Base-by-base conservation (phyloP, 1,284 basidiomycete genomes). In the Psilocybe mexicana region DNA sequence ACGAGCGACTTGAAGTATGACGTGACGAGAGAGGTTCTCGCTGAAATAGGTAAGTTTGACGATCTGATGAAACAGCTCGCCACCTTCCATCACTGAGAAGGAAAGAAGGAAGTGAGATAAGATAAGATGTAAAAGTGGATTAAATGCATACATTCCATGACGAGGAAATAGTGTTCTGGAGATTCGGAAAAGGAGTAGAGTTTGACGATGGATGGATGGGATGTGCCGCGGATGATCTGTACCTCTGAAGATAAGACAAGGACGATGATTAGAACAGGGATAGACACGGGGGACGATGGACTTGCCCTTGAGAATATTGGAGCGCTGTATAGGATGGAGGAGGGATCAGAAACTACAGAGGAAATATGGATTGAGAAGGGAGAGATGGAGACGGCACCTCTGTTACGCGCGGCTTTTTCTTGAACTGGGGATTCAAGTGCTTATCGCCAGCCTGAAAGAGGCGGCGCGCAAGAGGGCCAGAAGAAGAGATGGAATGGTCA, bases 31-130 rank as follows among this genome's bases (percentile, higher is more conserved):
- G 12, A 98, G 87, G 60, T 90, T 90, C 75, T 99, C 97, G 72
- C 92, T 95, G 72, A 99, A 98, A 76, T 99, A 99, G 0, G 97
- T 99, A 63, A 99, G 84, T 73, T 98, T 98, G 76, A 99, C 97
- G 67, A 99, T 99, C 73, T 99, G 97, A 73, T 99, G 96, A 80
- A 99, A 99, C 1, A 99, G 83, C 74, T 99, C 97, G 65, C 97
- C 97, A 60, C 97, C 97, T 70, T 93, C 92, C 93, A 96, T 92
- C 43, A 96, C 92, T 94, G 38, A 42, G 65, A 7, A 26, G 49
- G 49, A 45, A 56, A 23, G 45, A 51, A 52, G 48, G 18, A 18
- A 18, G 60, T 60, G 28, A 59, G 24, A 55, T 60, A 35, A 65
- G 28, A 44, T 43, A n/a, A 56, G 23, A 56, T 45, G 26, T 28